These are phyloP conservation scores for Rhizopus arrhizus DNA, from an alignment of 371 early-diverging fungal species.

Conservation along the genomic window DNA sequence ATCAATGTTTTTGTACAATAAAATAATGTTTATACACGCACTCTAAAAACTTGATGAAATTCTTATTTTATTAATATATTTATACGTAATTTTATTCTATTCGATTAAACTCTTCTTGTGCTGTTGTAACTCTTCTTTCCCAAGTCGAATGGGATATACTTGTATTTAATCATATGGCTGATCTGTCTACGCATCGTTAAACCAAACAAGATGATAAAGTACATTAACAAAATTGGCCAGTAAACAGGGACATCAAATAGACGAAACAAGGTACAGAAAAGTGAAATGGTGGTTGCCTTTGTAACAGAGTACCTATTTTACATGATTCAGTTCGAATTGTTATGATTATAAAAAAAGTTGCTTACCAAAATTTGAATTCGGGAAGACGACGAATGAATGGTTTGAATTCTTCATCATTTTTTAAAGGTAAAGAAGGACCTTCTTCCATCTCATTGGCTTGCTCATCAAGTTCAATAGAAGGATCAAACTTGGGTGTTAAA, in stretches of 20 bases:
- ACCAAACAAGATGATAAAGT: constrained; percentile 93
- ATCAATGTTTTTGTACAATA: neutral
- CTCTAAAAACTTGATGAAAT: too few species aligned
- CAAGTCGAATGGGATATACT: constrained; percentile 96
- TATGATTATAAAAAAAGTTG: too few species aligned
- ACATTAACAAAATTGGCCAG: constrained; percentile 90
- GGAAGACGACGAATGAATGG: constrained; percentile 98
- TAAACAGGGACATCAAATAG: constrained; percentile 98
- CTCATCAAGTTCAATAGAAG: constrained; percentile 76
- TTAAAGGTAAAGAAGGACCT: constrained; percentile 79
- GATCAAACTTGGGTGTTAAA: constrained; percentile 94
- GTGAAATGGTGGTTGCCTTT: constrained; percentile 75
- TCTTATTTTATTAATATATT: neutral
- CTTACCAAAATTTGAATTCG: constrained; percentile 99
- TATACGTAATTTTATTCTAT: too few species aligned
- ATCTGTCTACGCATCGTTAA: constrained; percentile 97
- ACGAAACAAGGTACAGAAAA: constrained; percentile 83
- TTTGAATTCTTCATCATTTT: constrained; percentile 94
- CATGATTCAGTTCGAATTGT: too few species aligned
- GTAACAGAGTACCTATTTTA: constrained; percentile 76
- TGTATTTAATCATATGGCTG: constrained; percentile 97
- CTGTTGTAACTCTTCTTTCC: constrained; percentile 86
- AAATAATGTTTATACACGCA: neutral
- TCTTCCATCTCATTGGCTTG: constrained; percentile 77
- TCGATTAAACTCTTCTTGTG: constrained; percentile 21